Base-by-base conservation (phyloP, 768 basidiomycete species). In the Tephrocybe sp. region DNA sequence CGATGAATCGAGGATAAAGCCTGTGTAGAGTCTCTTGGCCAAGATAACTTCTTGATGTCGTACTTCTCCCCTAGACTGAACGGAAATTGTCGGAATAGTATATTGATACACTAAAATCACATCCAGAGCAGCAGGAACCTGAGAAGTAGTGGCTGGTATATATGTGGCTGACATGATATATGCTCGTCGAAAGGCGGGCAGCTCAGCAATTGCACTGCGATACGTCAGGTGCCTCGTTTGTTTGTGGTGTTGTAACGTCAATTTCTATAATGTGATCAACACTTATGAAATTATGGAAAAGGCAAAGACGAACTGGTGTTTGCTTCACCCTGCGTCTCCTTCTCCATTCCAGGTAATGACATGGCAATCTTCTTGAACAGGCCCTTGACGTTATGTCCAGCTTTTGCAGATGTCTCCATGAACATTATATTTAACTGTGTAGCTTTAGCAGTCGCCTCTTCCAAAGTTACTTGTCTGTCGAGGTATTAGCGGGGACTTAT, bases 351-450 rank as follows among this genome's bases (percentile, higher is more conserved):
- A 16, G 97, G 96, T 44, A 99, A 71, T 2, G 94, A 94, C 87
- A 98, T 85, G 1, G 97, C 97, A 58, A 99, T 99, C 78, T 98
- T 98, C 76, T 98, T 95, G 79, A 99, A 99, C 59, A 99, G 69
- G 58, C 91, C 91, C 76, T 99, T 99, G 54, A 99, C 97, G 58
- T 99, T 99, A 68, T 98, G 97, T 2, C 97, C 97, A 6, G 97
- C 97, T 68, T 99, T 99, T 26, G 97, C 97, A 23, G 93, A 97
- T 8, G 97, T 98, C 72, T 99, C 97, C 87, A 98, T 98, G 65
- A 96, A 97, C 87, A 98, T 92, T 59, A 98, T 92, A 62, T 86
- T 87, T 56, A 97, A 73, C 66, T 96, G 87, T 39, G 91, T 87
- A 12, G 94, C 80, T 64, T 93, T 93, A 39, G 85, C 83, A 20